Percentiles rank a stretch among this genome's conserved stretches.
phyloP scores from a whole-genome alignment of 2,329 filamentous ascomycete species.

The Scedosporium dehoogii region DNA sequence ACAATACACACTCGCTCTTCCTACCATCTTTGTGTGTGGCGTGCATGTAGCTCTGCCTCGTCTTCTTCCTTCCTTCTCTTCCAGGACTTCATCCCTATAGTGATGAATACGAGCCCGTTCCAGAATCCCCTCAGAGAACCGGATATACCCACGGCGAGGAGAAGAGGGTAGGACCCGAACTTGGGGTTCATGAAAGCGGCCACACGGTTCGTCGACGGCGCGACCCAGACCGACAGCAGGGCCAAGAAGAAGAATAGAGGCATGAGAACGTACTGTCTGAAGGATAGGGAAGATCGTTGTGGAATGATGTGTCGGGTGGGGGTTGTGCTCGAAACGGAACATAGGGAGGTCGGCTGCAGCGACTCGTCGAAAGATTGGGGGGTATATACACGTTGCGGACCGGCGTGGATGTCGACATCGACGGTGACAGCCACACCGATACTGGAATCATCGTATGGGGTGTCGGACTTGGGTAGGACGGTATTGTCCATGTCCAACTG shows the following conservation, averaged over 20 bases:
- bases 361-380: background rate
- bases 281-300: background rate
- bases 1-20: too few relatives aligned
- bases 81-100: conserved; percentile 1
- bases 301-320: background rate
- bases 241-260: conserved; percentile 5
- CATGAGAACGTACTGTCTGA: conserved; percentile 3
- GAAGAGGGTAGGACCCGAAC: background rate
- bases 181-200: background rate
- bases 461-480: background rate
- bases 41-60: background rate
- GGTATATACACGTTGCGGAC: background rate
- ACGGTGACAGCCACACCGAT: background rate
- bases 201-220: conserved; percentile 1
- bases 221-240: conserved; percentile 1
- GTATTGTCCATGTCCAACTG: background rate
- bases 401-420: background rate
- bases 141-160: background rate
- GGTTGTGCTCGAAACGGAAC: background rate
- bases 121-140: conserved; percentile 2
- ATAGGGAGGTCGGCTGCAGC: background rate
- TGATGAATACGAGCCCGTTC: conserved; percentile 3
- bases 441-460: background rate
- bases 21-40: too few relatives aligned
- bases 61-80: conserved; percentile 1